Conservation (phyloP, 495 filamentous ascomycete genomes). For the Penicillium malachiteum region DNA sequence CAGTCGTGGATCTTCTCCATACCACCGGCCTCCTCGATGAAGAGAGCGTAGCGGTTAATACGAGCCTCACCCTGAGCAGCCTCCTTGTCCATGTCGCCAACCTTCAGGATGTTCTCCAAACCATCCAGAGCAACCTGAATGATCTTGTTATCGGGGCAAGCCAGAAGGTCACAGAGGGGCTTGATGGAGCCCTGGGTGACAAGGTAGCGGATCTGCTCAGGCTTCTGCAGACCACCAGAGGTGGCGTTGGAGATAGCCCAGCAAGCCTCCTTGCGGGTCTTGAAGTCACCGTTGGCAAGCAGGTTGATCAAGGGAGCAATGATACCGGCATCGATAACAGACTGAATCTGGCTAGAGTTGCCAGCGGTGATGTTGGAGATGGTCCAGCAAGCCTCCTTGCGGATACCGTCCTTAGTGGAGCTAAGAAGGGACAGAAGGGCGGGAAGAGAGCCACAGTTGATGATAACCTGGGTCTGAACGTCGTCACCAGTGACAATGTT, state of each 20-base stretch:
- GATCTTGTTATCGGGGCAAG: constrained; percentile 99
- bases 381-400: constrained; percentile 99
- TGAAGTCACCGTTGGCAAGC: constrained; percentile 93
- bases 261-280: constrained; percentile 99
- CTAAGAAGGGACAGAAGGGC: constrained; percentile 89
- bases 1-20: constrained; percentile 99
- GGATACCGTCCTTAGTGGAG: constrained; percentile 97
- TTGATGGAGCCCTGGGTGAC: constrained; percentile 94
- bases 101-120: constrained; percentile 98
- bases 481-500: constrained; percentile 99
- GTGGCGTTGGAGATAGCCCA: constrained; percentile 99
- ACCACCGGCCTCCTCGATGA: constrained; percentile 97
- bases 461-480: constrained; percentile 98
- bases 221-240: constrained; percentile 95
- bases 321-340: constrained; percentile 95
- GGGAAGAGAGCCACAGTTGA: constrained; percentile 93
- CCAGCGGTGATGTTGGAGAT: constrained; percentile 99
- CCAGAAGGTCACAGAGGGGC: constrained; percentile 93
- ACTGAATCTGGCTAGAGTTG: constrained; percentile 95
- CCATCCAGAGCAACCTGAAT: constrained; percentile 99
- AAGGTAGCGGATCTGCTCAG: constrained; percentile 95
- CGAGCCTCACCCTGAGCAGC: constrained; percentile 67
- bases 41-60: constrained; percentile 95
- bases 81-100: constrained; percentile 98
- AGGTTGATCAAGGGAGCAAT: constrained; percentile 95